Conservation (phyloP, 2,329 filamentous ascomycete species). For the Exophiala oligosperma region DNA sequence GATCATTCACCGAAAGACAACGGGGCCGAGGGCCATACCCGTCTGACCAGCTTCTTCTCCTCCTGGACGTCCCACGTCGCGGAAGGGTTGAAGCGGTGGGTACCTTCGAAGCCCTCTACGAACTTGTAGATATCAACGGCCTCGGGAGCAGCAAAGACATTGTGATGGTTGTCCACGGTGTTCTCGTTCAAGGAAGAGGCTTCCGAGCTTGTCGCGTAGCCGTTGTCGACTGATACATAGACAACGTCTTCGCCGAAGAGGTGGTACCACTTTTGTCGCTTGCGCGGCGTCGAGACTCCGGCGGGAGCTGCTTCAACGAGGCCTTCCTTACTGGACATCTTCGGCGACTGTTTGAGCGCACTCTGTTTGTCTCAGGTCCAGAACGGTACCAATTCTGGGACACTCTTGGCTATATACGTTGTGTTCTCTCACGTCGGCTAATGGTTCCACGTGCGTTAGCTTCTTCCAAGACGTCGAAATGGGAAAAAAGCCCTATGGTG, state of each 20-base stretch:
- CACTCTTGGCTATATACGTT: too few species aligned
- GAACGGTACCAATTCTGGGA: too few species aligned
- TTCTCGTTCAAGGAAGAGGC: constrained; percentile 15
- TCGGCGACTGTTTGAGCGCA: too few species aligned
- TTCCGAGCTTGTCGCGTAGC: constrained; percentile 9
- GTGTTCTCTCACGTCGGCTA: too few species aligned
- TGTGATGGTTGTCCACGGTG: constrained; percentile 22
- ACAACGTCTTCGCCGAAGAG: constrained; percentile 22
- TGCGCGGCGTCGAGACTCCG: too few species aligned
- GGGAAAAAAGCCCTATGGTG: too few species aligned
- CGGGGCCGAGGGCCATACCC: constrained; percentile 4
- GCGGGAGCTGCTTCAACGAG: too few species aligned
- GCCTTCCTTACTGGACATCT: too few species aligned
- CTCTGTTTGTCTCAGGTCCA: too few species aligned
- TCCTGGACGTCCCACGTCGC: constrained; percentile 28
- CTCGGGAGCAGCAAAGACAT: constrained; percentile 24
- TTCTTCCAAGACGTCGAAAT: too few species aligned
- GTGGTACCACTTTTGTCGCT: constrained; percentile 17
- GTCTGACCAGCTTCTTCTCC: constrained; percentile 29
- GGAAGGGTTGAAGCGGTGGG: constrained; percentile 43
- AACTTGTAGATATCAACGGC: constrained; percentile 25
- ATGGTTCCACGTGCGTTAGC: too few species aligned
- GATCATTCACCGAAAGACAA: constrained; percentile 24
- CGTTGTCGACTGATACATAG: constrained; percentile 23
- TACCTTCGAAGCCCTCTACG: constrained; percentile 40